A percentile compares a stretch with the other conserved stretches of the same genome.
These are phyloP conservation scores for Physaria fendleri DNA, from an alignment of 345 rosid species.

Conservation along the genomic window DNA sequence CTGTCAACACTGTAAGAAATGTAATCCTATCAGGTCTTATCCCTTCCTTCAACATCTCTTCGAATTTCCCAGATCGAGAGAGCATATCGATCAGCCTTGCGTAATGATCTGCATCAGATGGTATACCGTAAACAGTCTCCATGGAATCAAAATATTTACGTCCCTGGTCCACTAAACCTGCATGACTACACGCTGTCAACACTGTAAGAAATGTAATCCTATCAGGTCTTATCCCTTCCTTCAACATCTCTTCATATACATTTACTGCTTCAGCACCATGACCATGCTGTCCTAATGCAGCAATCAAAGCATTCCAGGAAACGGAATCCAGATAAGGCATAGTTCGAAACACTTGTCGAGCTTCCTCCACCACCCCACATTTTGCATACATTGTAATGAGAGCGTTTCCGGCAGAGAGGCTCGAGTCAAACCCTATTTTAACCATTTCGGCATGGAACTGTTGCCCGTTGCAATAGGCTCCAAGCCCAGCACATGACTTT, in stretches of 20 bases:
- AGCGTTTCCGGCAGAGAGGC: conserved; percentile 30
- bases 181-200: conserved; percentile 35
- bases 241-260: conserved; percentile 31
- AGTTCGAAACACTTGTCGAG: conserved; percentile 20
- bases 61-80: conserved; percentile 33
- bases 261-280: conserved; percentile 32
- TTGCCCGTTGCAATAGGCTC: no score
- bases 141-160: conserved; percentile 24
- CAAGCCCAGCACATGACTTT: no score
- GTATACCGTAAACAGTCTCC: conserved; percentile 19
- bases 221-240: conserved; percentile 33
- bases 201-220: conserved; percentile 31
- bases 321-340: conserved; percentile 30
- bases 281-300: conserved; percentile 35
- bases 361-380: no score
- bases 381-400: no score
- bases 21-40: conserved; percentile 34
- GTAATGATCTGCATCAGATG: conserved; percentile 33
- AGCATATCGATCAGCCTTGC: conserved; percentile 32
- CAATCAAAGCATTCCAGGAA: conserved; percentile 38
- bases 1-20: conserved; percentile 30
- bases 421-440: conserved; percentile 30
- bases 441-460: no score
- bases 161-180: conserved; percentile 33
- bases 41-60: conserved; percentile 28